Percentiles rank a stretch among this genome's conserved stretches.
Conservation (phyloP, 202 grass and related monocot species). For the Hordeum pubiflorum region DNA sequence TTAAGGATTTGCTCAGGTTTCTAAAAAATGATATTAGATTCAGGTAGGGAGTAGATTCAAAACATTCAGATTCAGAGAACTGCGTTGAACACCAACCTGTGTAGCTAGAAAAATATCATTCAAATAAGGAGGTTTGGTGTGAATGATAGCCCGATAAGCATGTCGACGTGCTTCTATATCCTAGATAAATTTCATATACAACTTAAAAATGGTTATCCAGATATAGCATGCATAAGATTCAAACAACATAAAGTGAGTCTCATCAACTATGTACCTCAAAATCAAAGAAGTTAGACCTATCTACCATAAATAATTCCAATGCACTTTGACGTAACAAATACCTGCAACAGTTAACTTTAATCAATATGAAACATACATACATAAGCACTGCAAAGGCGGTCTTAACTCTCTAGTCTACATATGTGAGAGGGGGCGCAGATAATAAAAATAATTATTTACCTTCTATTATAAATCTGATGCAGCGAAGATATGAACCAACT, state of each 20-base stretch:
- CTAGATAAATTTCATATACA: constrained; percentile 44
- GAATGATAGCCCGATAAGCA: constrained; percentile 90
- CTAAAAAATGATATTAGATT: constrained; percentile 46
- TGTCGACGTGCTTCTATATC: constrained; percentile 64
- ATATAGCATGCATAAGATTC: background rate
- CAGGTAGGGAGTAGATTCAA: constrained; percentile 5
- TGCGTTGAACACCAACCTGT: constrained; percentile 45
- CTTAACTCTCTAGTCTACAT: constrained; percentile 1
- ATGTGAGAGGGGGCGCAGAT: background rate
- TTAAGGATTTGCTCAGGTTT: constrained; percentile 82
- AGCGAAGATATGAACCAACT: constrained; percentile 94
- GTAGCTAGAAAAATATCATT: constrained; percentile 78
- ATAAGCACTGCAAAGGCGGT: background rate
- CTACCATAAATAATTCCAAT: constrained; percentile 97
- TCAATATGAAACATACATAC: constrained; percentile 21
- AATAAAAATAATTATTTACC: constrained; percentile 40
- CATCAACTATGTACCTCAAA: constrained; percentile 66
- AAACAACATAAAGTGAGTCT: constrained; percentile 20
- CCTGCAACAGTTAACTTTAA: constrained; percentile 42
- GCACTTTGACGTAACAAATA: constrained; percentile 86
- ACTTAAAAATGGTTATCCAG: constrained; percentile 28
- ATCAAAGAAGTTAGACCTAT: constrained; percentile 96
- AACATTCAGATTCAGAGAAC: background rate
- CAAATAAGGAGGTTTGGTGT: constrained; percentile 80
- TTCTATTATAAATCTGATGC: constrained; percentile 83